Percentiles rank a stretch among this genome's conserved stretches.
Evolutionary conservation across 2,329 filamentous ascomycete genomes (phyloP).

Genomic region (Phaeomoniella chlamydospora): DNA sequence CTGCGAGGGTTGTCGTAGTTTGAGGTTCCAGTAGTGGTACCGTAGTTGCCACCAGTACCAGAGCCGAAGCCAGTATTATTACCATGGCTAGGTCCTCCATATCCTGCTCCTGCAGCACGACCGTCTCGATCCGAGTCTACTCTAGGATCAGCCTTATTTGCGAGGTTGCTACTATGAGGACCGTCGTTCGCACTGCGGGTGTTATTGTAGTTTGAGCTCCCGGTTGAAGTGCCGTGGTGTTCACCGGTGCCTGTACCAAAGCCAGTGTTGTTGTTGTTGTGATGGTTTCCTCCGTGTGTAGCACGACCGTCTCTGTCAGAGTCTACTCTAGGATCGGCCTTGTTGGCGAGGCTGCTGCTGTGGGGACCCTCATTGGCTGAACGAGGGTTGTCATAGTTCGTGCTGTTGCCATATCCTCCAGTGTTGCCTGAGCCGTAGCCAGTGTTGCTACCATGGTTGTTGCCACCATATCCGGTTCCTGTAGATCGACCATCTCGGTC

Average conservation of each 20-base stretch:
- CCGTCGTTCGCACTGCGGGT: constrained; percentile 5
- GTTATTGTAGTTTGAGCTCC: background rate
- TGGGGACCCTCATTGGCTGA: constrained; percentile 9
- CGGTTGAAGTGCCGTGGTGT: background rate
- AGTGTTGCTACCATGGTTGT: background rate
- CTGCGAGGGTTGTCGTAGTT: background rate
- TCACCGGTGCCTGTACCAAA: background rate
- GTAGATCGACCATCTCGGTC: constrained; percentile 4
- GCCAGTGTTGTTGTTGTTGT: background rate
- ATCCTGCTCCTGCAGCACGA: background rate
- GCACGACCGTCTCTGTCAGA: constrained; percentile 4
- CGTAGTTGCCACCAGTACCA: background rate
- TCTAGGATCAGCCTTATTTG: constrained; percentile 15
- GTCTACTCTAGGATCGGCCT: constrained; percentile 15
- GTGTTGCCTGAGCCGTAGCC: no score
- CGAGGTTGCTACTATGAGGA: constrained; percentile 10
- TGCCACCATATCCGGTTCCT: background rate
- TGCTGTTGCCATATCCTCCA: background rate
- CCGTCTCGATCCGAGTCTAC: constrained; percentile 11
- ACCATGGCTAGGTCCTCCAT: background rate
- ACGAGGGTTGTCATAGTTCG: background rate
- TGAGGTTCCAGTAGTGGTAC: background rate
- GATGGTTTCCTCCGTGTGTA: background rate
- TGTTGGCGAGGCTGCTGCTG: constrained; percentile 12
- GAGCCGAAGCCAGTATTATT: background rate